Evolutionary conservation across 441 rosid genomes (phyloP).

Genomic region (Dalechampia spathulata): DNA sequence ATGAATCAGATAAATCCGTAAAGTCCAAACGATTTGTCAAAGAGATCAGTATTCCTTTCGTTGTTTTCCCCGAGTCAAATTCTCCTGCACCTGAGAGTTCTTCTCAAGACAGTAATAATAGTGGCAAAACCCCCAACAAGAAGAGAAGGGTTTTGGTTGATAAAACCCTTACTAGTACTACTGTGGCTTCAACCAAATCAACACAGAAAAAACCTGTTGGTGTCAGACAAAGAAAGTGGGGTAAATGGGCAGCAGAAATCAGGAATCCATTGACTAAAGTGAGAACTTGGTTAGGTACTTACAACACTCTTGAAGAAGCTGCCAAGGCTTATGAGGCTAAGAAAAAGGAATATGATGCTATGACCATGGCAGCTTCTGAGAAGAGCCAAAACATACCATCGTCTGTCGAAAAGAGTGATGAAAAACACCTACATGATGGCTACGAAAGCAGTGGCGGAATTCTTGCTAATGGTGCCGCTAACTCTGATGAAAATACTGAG

Average conservation of each 20-base stretch:
- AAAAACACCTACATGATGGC: no score
- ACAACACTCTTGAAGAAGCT: conserved; percentile 74
- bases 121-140: conserved; percentile 24
- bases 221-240: conserved; percentile 94
- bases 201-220: conserved; percentile 44
- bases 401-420: no score
- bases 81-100: conserved; percentile 40
- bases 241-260: conserved; percentile 98
- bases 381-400: conserved; percentile 26
- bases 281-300: conserved; percentile 90
- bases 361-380: conserved; percentile 20
- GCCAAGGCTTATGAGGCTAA: conserved; percentile 67
- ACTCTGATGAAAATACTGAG: conserved; percentile 37
- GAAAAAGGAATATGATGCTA: conserved; percentile 56
- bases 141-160: conserved; percentile 22
- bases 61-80: conserved; percentile 8
- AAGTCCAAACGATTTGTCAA: conserved; percentile 42
- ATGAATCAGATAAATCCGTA: conserved; percentile 13
- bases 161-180: conserved; percentile 16
- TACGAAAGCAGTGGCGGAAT: neutral
- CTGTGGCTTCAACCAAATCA: neutral
- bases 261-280: conserved; percentile 63
- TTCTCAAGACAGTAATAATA: conserved; percentile 41
- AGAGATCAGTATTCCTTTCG: conserved; percentile 43
- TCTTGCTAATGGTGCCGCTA: conserved; percentile 10